These are phyloP conservation scores for Ogataea thermomethanolica DNA, from an alignment of 805 yeast genomes.

Conservation along the genomic window DNA sequence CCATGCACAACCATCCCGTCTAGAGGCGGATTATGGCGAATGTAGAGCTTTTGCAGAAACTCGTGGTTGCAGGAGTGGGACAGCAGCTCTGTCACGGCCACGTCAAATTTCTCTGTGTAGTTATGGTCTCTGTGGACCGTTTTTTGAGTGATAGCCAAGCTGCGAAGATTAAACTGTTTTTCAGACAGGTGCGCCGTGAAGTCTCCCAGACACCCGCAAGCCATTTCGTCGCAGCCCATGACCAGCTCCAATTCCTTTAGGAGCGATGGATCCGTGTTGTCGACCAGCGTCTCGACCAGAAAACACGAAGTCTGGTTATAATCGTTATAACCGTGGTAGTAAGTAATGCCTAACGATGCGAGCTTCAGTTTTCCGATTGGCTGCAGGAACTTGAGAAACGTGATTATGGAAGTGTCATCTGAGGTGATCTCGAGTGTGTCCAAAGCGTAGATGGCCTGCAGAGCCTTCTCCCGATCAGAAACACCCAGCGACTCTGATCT, in stretches of 20 bases:
- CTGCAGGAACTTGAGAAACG: slow-evolving; percentile 32
- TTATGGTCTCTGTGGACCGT: slow-evolving; percentile 39
- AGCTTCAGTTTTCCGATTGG: slow-evolving; percentile 4
- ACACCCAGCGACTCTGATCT: slow-evolving; percentile 4
- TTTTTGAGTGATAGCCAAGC: slow-evolving; percentile 35
- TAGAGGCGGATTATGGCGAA: slow-evolving; percentile 57
- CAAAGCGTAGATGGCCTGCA: slow-evolving; percentile 3
- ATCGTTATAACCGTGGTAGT: slow-evolving; percentile 45
- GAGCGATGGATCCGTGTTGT: slow-evolving; percentile 26
- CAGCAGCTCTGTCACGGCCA: slow-evolving; percentile 42
- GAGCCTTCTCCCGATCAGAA: slow-evolving; percentile 2
- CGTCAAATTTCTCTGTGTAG: slow-evolving; percentile 54
- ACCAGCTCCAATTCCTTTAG: slow-evolving; percentile 46
- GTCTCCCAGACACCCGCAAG: slow-evolving; percentile 43
- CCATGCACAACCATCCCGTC: slow-evolving; percentile 61
- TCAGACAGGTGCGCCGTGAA: slow-evolving; percentile 34
- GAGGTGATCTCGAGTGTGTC: slow-evolving; percentile 12
- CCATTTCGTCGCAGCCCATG: slow-evolving; percentile 49
- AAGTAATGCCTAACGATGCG: slow-evolving; percentile 36
- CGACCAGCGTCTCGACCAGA: slow-evolving; percentile 31
- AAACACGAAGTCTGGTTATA: slow-evolving; percentile 35
- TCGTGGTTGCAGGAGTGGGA: slow-evolving; percentile 32
- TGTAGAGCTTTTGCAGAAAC: slow-evolving; percentile 40
- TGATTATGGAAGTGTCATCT: slow-evolving; percentile 28
- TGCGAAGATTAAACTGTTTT: slow-evolving; percentile 32